Evolutionary conservation across 2,329 filamentous ascomycete species (phyloP).

Genomic region (Cylindrodendrum hubeiense): DNA sequence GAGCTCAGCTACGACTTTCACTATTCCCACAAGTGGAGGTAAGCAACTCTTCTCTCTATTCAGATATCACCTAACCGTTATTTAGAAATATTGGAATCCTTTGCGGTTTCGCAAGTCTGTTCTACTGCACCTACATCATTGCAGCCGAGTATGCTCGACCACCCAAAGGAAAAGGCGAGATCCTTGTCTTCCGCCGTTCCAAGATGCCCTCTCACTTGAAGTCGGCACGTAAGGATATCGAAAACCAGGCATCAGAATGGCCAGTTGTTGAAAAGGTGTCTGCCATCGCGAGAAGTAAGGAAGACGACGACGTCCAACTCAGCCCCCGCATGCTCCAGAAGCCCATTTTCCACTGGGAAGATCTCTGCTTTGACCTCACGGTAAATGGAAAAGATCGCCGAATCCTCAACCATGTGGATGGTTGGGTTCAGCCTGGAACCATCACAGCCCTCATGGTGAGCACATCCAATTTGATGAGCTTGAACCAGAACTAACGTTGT

Average conservation of each 20-base stretch:
- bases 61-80: neutral
- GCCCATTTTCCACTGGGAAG: conserved; percentile 73
- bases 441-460: conserved; percentile 72
- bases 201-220: conserved; percentile 28
- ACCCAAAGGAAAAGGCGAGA: conserved; percentile 68
- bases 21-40: conserved; percentile 58
- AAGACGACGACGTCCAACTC: too few relatives aligned
- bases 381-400: conserved; percentile 72
- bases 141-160: conserved; percentile 59
- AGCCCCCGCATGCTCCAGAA: too few relatives aligned
- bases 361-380: conserved; percentile 79
- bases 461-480: neutral
- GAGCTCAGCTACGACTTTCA: conserved; percentile 59
- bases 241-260: neutral
- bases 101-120: conserved; percentile 57
- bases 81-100: conserved; percentile 65
- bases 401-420: conserved; percentile 77
- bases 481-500: too few relatives aligned
- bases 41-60: neutral
- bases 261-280: neutral
- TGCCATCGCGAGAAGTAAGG: too few relatives aligned
- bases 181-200: conserved; percentile 67
- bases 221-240: too few relatives aligned
- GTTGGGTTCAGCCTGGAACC: conserved; percentile 80
- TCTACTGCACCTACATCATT: conserved; percentile 62